Evolutionary conservation across 1,139 yeast genomes (phyloP), one percentile per base, ranked within the genome.

Genomic region (Kodamaea fungicola): DNA sequence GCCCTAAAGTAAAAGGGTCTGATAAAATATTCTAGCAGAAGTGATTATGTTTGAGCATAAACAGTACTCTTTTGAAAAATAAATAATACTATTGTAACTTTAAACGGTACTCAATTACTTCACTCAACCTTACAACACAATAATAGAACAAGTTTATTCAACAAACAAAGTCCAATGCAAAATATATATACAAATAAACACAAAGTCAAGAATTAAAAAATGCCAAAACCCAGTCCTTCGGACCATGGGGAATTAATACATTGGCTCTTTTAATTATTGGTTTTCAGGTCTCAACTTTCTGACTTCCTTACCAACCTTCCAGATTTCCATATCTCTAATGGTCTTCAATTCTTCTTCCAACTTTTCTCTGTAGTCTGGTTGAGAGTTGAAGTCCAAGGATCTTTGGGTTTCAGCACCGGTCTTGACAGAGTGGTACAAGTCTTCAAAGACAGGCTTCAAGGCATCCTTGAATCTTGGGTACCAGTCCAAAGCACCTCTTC

Each of bases 401-500:
- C 98, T 85, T 79, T 92, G 76, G 66, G 98, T 92, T 80, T 92
- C 98, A 56, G 89, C 68, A 67, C 98, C 98, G 71, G 87, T 88
- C 78, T 80, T 84, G 61, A 90, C 96, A 49, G 95, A 81, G 69
- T 85, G 90, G 80, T 92, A 92, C 63, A 92, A 81, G 64, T 92
- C 95, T 71, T 84, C 80, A 80, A 92, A 92, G 46, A 92, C 97
- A 62, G 98, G 98, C 80, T 92, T 92, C 75, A 92, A 82, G 63
- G 97, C 97, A 59, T 87, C 94, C 83, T 89, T 89, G 88, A 92
- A 92, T 71, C 83, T 76, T 72, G 97, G 98, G 80, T 92, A 90
- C 98, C 98, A 92, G 80, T 92, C 98, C 62, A 92, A 82, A 64
- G 98, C 98, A 80, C 98, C 98, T 79, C 98, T 89, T 81, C 97